These are phyloP conservation scores for Entophlyctis helioformis DNA, from an alignment of 192 early-diverging fungal species.

Conservation along the genomic window DNA sequence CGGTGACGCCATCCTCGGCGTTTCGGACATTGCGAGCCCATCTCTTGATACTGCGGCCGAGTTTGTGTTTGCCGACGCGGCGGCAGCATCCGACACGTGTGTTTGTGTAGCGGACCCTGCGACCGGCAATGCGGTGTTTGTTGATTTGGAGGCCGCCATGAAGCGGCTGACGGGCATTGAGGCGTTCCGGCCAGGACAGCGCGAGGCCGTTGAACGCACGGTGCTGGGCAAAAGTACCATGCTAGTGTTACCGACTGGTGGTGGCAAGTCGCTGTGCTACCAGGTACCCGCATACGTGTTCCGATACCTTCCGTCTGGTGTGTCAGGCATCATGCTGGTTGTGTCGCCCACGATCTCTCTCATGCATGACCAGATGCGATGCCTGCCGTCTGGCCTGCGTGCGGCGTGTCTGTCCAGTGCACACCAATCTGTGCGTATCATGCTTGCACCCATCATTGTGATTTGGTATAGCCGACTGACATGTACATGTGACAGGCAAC, in stretches of 20 bases:
- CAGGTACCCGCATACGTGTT: slow-evolving; percentile 63
- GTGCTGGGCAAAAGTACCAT: slow-evolving; percentile 11
- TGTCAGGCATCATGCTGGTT: slow-evolving; percentile 47
- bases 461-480: slow-evolving; percentile 12
- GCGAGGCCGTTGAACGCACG: slow-evolving; percentile 13
- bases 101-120: no score
- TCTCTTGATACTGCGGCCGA: no score
- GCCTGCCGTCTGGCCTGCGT: slow-evolving; percentile 42
- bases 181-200: slow-evolving; percentile 12
- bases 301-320: not conserved
- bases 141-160: no score
- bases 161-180: no score
- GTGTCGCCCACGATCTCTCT: slow-evolving; percentile 70
- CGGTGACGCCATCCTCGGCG: no score
- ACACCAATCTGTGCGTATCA: slow-evolving; percentile 3
- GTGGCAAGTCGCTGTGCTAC: slow-evolving; percentile 68
- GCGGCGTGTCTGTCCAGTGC: slow-evolving; percentile 48
- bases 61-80: no score
- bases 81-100: no score
- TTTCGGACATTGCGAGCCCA: no score
- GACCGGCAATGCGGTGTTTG: no score
- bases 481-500: not conserved
- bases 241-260: slow-evolving; percentile 24
- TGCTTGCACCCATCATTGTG: not conserved
- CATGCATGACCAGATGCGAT: slow-evolving; percentile 74